Percentiles rank a stretch among this genome's conserved stretches.
Evolutionary conservation across 352 stramenopile species (phyloP).

Genomic region (Pythium phragmitis): DNA sequence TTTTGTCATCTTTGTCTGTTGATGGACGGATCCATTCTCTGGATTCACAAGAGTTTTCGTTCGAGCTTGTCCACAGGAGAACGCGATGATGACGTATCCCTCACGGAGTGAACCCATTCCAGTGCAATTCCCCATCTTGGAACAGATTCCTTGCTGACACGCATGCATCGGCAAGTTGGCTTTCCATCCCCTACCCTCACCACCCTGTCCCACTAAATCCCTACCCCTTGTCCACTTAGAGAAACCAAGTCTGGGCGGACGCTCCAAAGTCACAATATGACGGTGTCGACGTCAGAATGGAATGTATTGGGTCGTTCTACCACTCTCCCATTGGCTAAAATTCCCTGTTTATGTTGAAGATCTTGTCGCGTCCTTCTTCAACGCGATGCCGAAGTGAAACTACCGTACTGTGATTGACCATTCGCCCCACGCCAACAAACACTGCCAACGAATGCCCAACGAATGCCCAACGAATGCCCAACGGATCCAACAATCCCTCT

Average conservation of each 20-base stretch:
- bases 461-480: neutral
- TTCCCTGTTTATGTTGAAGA: slow-evolving; percentile 22
- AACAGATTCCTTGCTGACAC: slow-evolving; percentile 5
- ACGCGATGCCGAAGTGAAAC: slow-evolving; percentile 25
- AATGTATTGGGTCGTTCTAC: neutral
- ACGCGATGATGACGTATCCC: slow-evolving; percentile 13
- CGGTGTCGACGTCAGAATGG: slow-evolving; percentile 24
- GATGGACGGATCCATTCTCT: neutral
- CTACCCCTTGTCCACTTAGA: slow-evolving; percentile 14
- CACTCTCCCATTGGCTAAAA: slow-evolving; percentile 23
- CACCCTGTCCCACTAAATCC: neutral
- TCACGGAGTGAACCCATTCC: slow-evolving; percentile 11
- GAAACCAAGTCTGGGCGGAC: slow-evolving; percentile 10
- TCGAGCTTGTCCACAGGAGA: neutral
- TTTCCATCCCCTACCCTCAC: slow-evolving; percentile 7
- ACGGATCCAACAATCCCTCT: no score
- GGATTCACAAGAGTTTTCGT: slow-evolving; percentile 3
- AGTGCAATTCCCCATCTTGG: neutral
- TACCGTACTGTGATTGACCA: slow-evolving; percentile 4
- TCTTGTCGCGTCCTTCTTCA: slow-evolving; percentile 24
- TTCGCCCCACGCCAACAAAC: slow-evolving; percentile 8
- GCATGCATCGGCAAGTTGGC: slow-evolving; percentile 19
- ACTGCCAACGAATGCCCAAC: neutral
- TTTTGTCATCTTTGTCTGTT: neutral
- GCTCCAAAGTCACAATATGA: slow-evolving; percentile 14